Evolutionary conservation across 1,139 yeast genomes (phyloP).

Genomic region (Diutina scorzettiae): DNA sequence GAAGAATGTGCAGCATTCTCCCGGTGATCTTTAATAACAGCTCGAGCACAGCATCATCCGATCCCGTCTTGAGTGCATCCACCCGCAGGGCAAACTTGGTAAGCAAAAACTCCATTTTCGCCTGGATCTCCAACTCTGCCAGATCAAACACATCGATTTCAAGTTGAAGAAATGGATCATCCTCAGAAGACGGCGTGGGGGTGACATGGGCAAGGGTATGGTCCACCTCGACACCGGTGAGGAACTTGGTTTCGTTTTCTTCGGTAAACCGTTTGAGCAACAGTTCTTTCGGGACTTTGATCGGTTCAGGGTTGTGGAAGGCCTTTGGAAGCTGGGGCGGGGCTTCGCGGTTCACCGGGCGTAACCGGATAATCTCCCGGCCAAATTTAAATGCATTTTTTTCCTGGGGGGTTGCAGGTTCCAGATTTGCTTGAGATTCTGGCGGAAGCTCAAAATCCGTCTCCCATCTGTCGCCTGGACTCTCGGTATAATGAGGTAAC

Average conservation of each 20-base stretch:
- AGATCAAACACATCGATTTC: conserved; percentile 33
- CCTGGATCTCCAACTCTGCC: conserved; percentile 31
- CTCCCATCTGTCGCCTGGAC: conserved; percentile 26
- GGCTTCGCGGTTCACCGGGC: neutral
- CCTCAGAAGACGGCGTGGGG: neutral
- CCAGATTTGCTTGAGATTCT: conserved; percentile 9
- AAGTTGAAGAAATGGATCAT: conserved; percentile 18
- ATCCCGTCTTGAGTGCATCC: conserved; percentile 19
- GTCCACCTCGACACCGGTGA: neutral
- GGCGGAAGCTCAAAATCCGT: conserved; percentile 21
- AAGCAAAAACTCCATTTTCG: conserved; percentile 30
- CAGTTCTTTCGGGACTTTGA: neutral
- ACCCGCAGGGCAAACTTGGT: conserved; percentile 23
- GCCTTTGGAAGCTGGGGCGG: neutral
- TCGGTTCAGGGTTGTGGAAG: neutral
- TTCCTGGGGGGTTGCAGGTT: conserved; percentile 1
- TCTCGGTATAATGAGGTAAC: neutral
- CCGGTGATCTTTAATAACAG: conserved; percentile 28
- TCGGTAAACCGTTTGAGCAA: neutral
- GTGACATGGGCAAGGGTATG: neutral
- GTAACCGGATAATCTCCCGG: neutral
- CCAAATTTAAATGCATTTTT: conserved; percentile 3
- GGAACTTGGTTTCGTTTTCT: neutral
- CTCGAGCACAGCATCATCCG: conserved; percentile 19
- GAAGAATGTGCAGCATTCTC: conserved; percentile 28